A percentile compares a stretch with the other conserved stretches of the same genome.
Evolutionary conservation across 257 asterid genomes (phyloP).

Genomic region (Vinca minor): DNA sequence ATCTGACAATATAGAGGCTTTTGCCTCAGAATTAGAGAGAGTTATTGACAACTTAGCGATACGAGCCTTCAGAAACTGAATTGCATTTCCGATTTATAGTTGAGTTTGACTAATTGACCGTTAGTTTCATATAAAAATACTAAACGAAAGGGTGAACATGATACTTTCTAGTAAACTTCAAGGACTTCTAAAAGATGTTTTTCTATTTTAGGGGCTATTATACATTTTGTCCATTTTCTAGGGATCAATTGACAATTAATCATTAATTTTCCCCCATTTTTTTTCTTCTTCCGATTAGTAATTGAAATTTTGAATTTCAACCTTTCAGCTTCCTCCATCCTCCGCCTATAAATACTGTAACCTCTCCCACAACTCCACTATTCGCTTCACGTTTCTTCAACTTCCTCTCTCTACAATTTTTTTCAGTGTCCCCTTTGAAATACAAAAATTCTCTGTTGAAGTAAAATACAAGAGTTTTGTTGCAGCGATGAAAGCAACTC

Average conservation of each 20-base stretch:
- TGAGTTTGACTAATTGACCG: too few relatives aligned
- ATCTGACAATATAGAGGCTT: slow-evolving; percentile 53
- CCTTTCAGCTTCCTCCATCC: background rate
- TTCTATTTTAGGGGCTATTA: too few relatives aligned
- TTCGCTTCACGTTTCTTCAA: background rate
- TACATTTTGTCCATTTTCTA: too few relatives aligned
- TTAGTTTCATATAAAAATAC: too few relatives aligned
- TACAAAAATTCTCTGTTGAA: background rate
- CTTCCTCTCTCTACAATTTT: background rate
- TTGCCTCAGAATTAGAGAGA: slow-evolving; percentile 74
- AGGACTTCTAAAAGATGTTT: too few relatives aligned
- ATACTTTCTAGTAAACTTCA: too few relatives aligned
- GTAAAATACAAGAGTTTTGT: background rate
- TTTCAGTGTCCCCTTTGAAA: background rate
- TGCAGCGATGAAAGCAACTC: slow-evolving; percentile 15
- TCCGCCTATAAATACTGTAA: background rate
- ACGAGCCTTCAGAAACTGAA: slow-evolving; percentile 61
- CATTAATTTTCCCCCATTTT: too few relatives aligned
- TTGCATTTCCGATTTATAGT: slow-evolving; percentile 96
- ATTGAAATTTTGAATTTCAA: too few relatives aligned
- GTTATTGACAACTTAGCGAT: slow-evolving; percentile 43
- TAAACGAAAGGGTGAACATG: too few relatives aligned
- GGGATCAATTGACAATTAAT: too few relatives aligned
- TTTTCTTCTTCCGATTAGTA: too few relatives aligned
- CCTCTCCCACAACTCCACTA: background rate